These are phyloP conservation scores for Dujonia santamariae DNA, from an alignment of 1,139 yeast species.

Conservation along the genomic window DNA sequence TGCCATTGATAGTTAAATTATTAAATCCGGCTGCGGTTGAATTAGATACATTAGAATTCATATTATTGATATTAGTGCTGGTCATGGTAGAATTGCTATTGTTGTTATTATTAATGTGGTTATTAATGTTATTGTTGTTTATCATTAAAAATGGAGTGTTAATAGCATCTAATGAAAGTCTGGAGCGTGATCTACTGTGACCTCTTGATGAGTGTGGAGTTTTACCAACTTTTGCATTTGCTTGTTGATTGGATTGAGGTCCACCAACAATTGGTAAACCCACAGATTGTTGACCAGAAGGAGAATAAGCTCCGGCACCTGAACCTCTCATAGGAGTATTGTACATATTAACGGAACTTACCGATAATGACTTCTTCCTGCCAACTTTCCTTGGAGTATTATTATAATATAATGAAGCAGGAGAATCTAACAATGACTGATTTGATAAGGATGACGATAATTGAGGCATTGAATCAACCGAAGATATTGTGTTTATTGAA, in stretches of 20 bases:
- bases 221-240: slow-evolving; percentile 22
- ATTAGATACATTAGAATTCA: slow-evolving; percentile 4
- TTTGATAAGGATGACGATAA: slow-evolving; percentile 33
- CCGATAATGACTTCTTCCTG: slow-evolving; percentile 31
- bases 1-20: slow-evolving; percentile 17
- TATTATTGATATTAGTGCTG: slow-evolving; percentile 1
- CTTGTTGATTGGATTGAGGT: no score
- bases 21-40: slow-evolving; percentile 12
- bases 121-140: neutral
- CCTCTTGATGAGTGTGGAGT: slow-evolving; percentile 31
- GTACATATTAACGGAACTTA: slow-evolving; percentile 25
- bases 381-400: slow-evolving; percentile 29
- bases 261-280: no score
- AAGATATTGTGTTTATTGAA: slow-evolving; percentile 41
- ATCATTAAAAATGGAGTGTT: slow-evolving; percentile 13
- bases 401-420: slow-evolving; percentile 18
- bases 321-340: slow-evolving; percentile 29
- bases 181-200: slow-evolving; percentile 42
- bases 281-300: no score
- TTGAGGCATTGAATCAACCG: slow-evolving; percentile 42
- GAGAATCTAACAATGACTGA: slow-evolving; percentile 35
- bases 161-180: slow-evolving; percentile 36
- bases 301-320: no score
- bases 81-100: neutral
- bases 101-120: slow-evolving; percentile 2